Conservation (phyloP, 768 basidiomycete genomes). For the Lyophyllum atratum region DNA sequence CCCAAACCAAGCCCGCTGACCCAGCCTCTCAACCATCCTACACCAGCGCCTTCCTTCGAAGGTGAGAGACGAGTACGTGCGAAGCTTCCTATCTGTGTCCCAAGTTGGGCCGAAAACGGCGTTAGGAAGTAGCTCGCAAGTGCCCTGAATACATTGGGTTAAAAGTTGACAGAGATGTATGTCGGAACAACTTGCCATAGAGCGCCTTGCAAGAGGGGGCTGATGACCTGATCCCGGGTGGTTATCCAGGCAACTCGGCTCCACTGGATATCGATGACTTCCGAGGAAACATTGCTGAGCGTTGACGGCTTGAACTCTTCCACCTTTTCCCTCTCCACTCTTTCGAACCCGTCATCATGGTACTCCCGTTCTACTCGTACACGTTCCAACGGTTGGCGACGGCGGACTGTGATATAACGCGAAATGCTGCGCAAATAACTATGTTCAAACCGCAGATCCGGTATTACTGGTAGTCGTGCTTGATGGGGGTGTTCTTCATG, state of each 20-base stretch:
- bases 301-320: constrained; percentile 14
- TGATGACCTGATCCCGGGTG: constrained; percentile 65
- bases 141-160: constrained; percentile 33
- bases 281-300: constrained; percentile 20
- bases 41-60: constrained; percentile 39
- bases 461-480: constrained; percentile 56
- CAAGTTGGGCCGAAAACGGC: constrained; percentile 38
- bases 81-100: constrained; percentile 32
- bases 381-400: background rate
- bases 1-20: constrained; percentile 29
- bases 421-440: constrained; percentile 66
- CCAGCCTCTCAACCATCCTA: constrained; percentile 44
- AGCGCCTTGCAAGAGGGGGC: constrained; percentile 66
- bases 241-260: constrained; percentile 62
- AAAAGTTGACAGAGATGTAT: background rate
- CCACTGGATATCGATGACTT: constrained; percentile 56
- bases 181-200: constrained; percentile 51
- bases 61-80: constrained; percentile 26
- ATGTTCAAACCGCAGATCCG: constrained; percentile 77
- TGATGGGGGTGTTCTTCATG: constrained; percentile 22
- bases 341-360: constrained; percentile 24
- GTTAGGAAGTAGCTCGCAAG: constrained; percentile 46
- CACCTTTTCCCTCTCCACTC: constrained; percentile 28
- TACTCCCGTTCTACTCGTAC: background rate
- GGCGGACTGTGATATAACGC: constrained; percentile 47